phyloP scores from a whole-genome alignment of 257 asterid genomes.

The Solanum megistacrolobum region DNA sequence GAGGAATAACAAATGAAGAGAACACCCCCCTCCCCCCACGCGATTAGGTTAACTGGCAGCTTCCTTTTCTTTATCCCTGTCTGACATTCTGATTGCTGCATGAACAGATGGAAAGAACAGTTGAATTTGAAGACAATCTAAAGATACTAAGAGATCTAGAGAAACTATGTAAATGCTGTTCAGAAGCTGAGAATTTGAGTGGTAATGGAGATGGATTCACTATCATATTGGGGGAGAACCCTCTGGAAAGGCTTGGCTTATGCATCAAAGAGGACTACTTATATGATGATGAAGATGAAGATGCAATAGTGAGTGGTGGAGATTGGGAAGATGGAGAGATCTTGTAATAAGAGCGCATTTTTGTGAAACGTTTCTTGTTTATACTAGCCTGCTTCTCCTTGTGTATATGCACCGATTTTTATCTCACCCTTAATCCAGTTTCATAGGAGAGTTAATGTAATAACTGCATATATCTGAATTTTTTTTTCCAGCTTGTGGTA shows the following conservation, averaged over 20 bases:
- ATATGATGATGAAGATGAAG: constrained; percentile 24
- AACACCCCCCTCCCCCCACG: too few species aligned
- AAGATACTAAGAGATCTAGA: constrained; percentile 35
- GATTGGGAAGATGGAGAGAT: constrained; percentile 63
- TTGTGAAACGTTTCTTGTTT: not conserved
- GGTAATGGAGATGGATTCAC: constrained; percentile 3
- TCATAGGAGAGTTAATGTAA: not conserved
- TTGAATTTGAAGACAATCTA: constrained; percentile 24
- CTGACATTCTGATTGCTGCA: not conserved
- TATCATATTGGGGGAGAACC: constrained; percentile 4
- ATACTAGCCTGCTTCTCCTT: not conserved
- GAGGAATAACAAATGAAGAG: not conserved
- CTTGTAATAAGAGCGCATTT: not conserved
- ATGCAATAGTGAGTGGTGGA: constrained; percentile 5
- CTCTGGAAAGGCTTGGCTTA: constrained; percentile 46
- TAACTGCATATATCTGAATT: not conserved
- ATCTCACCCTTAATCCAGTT: not conserved
- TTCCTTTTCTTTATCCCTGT: not conserved
- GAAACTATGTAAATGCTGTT: constrained; percentile 22
- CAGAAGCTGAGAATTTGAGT: not conserved
- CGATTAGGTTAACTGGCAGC: not conserved
- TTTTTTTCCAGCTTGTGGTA: not conserved
- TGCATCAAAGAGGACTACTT: constrained; percentile 27
- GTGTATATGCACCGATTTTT: not conserved
- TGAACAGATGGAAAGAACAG: constrained; percentile 42